Base-by-base conservation (phyloP, 2,329 filamentous ascomycete species). In the Escovopsis sp. region DNA sequence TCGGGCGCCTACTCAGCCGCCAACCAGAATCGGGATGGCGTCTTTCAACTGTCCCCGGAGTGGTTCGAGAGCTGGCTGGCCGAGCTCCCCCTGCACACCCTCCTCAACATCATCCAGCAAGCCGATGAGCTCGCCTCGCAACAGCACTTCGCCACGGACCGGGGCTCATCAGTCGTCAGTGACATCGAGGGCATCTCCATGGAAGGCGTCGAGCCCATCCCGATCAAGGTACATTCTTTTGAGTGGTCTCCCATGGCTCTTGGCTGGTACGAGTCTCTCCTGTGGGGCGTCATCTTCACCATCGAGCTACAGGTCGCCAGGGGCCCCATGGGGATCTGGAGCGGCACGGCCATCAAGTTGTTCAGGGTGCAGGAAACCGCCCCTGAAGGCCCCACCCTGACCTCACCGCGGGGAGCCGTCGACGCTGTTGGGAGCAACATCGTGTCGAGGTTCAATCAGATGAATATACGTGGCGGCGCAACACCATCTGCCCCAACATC, bases 1-100 rank as follows among this genome's bases (percentile, higher is more conserved):
- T 65, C 94, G 26, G 72, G 67, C 39, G 76, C 75, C 46, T 66
- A 78, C 48, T 71, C 76, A 11, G 64, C 69, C 28, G 59, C 72
- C 17, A 66, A 69, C 14, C 63, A 70, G 38, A 68, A 71, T 2
- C 59, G 68, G 10, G 63, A 61, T 26, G 63, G 61, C 27, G 68
- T 61, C 15, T 96, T 96, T 51, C 76, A 79, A 43, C 85, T 88
- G 4, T 83, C 84, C 5, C 62, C 79, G 6, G 65, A 75, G 37
- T 96, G 90, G 87, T 83, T 96, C 44, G 86, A 94, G 46, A 80
- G 74, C 37, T 96, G 88, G 88, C 72, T 94, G n/a, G 81, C 84
- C 1, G 82, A 92, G 48, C 65, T 94, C 21, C 86, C 87, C 1
- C 69, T 96, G 2, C 87, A 94, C 56, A 92, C 86, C 1, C 76